phyloP scores from a whole-genome alignment of 495 filamentous ascomycete species.

The Extremus antarcticus region DNA sequence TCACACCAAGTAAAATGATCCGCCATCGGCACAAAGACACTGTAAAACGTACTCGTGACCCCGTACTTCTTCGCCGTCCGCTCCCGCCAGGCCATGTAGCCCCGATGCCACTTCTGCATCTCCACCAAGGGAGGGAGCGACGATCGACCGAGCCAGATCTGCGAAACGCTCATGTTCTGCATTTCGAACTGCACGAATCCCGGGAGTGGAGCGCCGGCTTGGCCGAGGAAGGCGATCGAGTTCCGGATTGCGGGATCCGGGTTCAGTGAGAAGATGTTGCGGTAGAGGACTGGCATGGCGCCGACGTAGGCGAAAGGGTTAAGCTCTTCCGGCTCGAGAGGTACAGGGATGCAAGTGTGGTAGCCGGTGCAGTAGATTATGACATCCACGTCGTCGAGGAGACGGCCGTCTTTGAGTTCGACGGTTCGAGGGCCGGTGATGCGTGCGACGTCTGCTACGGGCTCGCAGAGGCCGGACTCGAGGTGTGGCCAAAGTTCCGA shows the following conservation, averaged over 20 bases:
- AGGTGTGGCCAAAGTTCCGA: background rate
- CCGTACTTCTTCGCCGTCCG: background rate
- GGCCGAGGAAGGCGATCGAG: background rate
- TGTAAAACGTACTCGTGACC: background rate
- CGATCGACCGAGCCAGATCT: background rate
- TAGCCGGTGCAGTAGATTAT: background rate
- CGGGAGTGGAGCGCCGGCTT: background rate
- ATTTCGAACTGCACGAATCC: background rate
- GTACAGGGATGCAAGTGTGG: background rate
- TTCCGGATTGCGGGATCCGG: background rate
- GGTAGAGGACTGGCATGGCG: background rate
- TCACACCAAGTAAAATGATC: background rate
- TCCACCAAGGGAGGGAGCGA: background rate
- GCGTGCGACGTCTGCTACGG: background rate
- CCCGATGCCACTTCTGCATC: background rate
- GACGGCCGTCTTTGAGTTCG: background rate
- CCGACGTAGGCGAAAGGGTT: background rate
- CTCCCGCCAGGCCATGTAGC: background rate
- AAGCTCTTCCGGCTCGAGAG: background rate
- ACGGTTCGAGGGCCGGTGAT: background rate
- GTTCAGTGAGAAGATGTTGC: background rate
- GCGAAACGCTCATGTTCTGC: background rate
- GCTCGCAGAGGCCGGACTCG: background rate
- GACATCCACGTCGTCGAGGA: background rate
- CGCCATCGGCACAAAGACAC: background rate